Percentiles rank a stretch among this genome's conserved stretches.
Evolutionary conservation across 768 basidiomycete genomes (phyloP).

Genomic region (Sistotremastrum suecicum): DNA sequence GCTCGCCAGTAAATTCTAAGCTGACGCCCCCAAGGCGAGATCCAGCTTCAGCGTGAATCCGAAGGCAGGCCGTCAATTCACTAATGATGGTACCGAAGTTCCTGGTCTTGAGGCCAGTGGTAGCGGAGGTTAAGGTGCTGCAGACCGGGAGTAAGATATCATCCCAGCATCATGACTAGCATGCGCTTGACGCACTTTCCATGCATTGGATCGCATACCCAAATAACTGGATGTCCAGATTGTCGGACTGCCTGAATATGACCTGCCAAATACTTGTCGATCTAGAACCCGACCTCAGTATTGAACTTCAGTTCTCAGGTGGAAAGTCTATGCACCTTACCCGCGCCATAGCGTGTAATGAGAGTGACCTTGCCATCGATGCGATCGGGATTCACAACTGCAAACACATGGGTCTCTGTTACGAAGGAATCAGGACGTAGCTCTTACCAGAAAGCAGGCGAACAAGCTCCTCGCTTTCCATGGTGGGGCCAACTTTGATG

Average conservation of each 20-base stretch:
- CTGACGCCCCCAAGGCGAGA: constrained; percentile 73
- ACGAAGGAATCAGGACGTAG: background rate
- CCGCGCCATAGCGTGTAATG: constrained; percentile 88
- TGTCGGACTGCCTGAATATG: constrained; percentile 74
- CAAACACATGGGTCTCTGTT: background rate
- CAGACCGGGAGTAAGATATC: background rate
- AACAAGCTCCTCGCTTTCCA: constrained; percentile 67
- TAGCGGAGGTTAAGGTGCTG: constrained; percentile 72
- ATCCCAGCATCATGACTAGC: background rate
- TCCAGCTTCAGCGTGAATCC: constrained; percentile 59
- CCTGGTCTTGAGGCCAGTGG: constrained; percentile 70
- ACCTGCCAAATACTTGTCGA: constrained; percentile 54
- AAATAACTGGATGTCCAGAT: constrained; percentile 77
- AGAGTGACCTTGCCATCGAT: constrained; percentile 76
- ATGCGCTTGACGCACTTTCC: constrained; percentile 64
- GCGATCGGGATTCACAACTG: constrained; percentile 79
- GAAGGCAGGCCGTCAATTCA: constrained; percentile 71
- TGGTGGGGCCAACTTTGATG: constrained; percentile 88
- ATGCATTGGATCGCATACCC: constrained; percentile 98
- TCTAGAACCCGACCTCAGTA: constrained; percentile 25
- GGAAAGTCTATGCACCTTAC: constrained; percentile 36
- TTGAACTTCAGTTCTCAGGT: constrained; percentile 2
- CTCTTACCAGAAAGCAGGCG: constrained; percentile 58
- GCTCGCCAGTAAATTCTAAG: constrained; percentile 85
- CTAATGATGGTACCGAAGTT: constrained; percentile 80